These are phyloP conservation scores for Nemania sp. DNA, from an alignment of 2,329 filamentous ascomycete genomes.

Conservation along the genomic window DNA sequence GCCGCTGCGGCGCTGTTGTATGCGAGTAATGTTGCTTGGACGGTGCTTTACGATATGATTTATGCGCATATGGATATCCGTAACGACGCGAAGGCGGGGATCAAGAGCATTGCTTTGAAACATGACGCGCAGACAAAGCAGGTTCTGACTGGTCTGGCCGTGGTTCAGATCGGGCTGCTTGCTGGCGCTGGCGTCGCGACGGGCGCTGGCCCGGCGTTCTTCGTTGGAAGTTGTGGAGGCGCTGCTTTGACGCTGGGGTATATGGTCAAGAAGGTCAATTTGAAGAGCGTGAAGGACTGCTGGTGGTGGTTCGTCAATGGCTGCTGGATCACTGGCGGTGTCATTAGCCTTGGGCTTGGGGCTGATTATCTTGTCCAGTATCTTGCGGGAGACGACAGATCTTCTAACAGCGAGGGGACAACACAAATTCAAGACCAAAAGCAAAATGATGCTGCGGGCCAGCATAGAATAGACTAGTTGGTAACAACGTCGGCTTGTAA, in stretches of 20 bases:
- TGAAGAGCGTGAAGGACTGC: constrained; percentile 68
- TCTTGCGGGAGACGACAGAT: constrained; percentile 34
- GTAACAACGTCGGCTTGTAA: no score
- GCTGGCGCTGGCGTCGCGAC: constrained; percentile 68
- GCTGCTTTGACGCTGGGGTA: constrained; percentile 61
- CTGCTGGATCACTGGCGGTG: constrained; percentile 68
- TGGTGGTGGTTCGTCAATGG: constrained; percentile 80
- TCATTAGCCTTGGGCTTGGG: constrained; percentile 60
- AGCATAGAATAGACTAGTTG: no score
- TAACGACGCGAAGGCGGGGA: constrained; percentile 82
- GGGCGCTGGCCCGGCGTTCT: constrained; percentile 71
- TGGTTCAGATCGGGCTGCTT: constrained; percentile 69
- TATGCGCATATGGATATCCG: constrained; percentile 92
- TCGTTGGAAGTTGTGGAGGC: constrained; percentile 67
- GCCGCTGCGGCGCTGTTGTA: constrained; percentile 72
- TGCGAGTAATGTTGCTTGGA: constrained; percentile 81
- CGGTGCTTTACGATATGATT: constrained; percentile 87
- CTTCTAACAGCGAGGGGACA: neutral
- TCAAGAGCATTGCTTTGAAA: constrained; percentile 84
- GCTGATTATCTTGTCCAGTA: constrained; percentile 62
- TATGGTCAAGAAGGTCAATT: constrained; percentile 69
- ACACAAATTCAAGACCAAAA: no score
- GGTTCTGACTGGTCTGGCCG: constrained; percentile 71
- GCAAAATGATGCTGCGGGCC: constrained; percentile 2
- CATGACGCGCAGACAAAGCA: constrained; percentile 78